Base-by-base conservation (phyloP, 2,329 filamentous ascomycete species). In the Blastomyces silverae region DNA sequence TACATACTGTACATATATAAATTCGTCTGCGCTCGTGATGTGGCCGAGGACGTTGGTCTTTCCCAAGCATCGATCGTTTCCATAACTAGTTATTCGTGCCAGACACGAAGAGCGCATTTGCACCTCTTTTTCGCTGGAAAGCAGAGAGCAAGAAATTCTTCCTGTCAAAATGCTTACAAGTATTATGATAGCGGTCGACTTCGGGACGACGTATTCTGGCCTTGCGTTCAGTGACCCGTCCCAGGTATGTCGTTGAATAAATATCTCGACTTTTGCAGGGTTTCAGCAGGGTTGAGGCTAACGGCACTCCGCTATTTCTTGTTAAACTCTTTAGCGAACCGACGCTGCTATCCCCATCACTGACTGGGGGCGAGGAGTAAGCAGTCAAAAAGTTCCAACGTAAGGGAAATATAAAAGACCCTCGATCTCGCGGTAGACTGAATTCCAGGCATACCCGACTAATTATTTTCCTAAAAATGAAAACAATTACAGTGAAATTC, bases 321-420 rank as follows among this genome's bases (percentile, higher is more conserved):
- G 17, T 56, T 13, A 37, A 37, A 28, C 37, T 34, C 2, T 34
- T 10, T 44, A 61, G 59, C 42, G 59, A 50, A 61, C 59, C 17
- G 59, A 61, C 8, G 25, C 59, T 20, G 25, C 59, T 25, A 61
- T 61, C 59, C 59, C 59, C 8, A 61, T 61, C 25, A 48, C 59
- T 17, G 59, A 61, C 59, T 61, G 59, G 59, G 59, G 59, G 22
- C 59, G 59, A 13, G 59, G 59, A n/a, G 59, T 61, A 34, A 61
- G 42, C n/a, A 61, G 59, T 44, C 59, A 61, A 61, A 61, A 61
- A 61, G 59, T 61, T 44, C 59, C 59, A 61, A 52, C 59, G 59
- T 61, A 61, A 61, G 59, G 22, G 42, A 34, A 34, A 34, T 34
- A 31, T 17, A 25, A 7, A 37, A 37, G 8, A 61, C 17, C 11